phyloP scores from a whole-genome alignment of 805 yeast species.

The Cyberlindnera galapagoensis region DNA sequence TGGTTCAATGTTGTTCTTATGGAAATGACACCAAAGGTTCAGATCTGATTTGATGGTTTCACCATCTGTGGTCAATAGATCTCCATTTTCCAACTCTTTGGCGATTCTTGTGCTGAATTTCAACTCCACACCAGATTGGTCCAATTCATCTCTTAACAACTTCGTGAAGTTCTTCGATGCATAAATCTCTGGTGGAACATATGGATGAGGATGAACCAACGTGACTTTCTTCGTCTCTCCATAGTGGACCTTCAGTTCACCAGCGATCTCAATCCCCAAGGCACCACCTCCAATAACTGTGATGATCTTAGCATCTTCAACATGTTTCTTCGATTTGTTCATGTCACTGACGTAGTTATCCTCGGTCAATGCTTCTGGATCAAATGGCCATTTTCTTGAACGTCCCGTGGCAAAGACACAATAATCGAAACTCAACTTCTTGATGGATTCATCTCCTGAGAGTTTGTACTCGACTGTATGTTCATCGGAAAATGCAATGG shows the following conservation, averaged over 20 bases:
- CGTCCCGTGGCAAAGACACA: constrained; percentile 44
- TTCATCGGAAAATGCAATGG: constrained; percentile 19
- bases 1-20: constrained; percentile 28
- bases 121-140: constrained; percentile 21
- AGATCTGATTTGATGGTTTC: constrained; percentile 26
- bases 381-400: constrained; percentile 47
- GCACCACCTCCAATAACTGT: constrained; percentile 49
- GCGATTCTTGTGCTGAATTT: constrained; percentile 28
- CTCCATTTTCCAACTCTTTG: constrained; percentile 21
- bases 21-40: constrained; percentile 32
- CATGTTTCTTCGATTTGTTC: constrained; percentile 26
- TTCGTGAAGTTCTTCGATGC: constrained; percentile 19
- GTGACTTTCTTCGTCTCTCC: constrained; percentile 30
- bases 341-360: constrained; percentile 37
- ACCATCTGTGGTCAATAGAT: constrained; percentile 22
- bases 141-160: constrained; percentile 9
- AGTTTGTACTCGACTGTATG: constrained; percentile 13
- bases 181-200: constrained; percentile 34
- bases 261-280: constrained; percentile 44
- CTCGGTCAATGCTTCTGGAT: constrained; percentile 38
- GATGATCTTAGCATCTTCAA: constrained; percentile 31
- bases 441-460: constrained; percentile 18
- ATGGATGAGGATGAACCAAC: constrained; percentile 35
- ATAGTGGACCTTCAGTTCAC: constrained; percentile 35
- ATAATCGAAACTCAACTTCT: constrained; percentile 36